These are phyloP conservation scores for Paramecium pentaurelia DNA, from an alignment of 73 alveolate genomes.

Conservation along the genomic window DNA sequence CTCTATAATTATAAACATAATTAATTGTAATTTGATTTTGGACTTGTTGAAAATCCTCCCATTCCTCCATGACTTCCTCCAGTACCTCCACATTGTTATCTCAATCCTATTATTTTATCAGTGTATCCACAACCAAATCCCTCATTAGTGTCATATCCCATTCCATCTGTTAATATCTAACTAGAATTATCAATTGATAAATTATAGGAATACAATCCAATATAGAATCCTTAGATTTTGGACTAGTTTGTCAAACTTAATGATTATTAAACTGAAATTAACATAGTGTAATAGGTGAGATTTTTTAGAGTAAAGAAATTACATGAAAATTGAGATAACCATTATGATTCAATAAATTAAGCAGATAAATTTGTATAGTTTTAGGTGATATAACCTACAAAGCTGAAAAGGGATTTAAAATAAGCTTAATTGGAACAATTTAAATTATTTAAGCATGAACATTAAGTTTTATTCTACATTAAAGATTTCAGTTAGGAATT, in stretches of 20 bases:
- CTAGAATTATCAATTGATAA: neutral
- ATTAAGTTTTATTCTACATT: neutral
- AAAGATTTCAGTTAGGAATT: neutral
- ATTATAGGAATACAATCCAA: neutral
- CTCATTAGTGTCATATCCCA: neutral
- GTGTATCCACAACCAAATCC: slow-evolving; percentile 15
- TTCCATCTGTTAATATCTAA: neutral
- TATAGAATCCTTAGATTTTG: neutral
- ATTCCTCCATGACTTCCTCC: slow-evolving; percentile 43
- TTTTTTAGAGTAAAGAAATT: neutral
- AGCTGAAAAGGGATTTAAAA: neutral
- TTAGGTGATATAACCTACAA: neutral
- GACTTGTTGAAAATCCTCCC: slow-evolving; percentile 23
- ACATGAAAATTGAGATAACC: neutral
- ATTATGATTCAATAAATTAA: neutral
- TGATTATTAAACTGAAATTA: neutral
- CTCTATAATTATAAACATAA: neutral
- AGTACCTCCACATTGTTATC: slow-evolving; percentile 34
- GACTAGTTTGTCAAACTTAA: neutral
- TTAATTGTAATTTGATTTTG: neutral
- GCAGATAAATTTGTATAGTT: neutral
- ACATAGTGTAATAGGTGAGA: neutral
- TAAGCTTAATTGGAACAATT: neutral
- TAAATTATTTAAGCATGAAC: neutral
- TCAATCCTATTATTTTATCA: neutral